Evolutionary conservation across 164 flowering plant genomes (phyloP), one percentile per base, ranked within the genome.

Genomic region (Vitis riparia): DNA sequence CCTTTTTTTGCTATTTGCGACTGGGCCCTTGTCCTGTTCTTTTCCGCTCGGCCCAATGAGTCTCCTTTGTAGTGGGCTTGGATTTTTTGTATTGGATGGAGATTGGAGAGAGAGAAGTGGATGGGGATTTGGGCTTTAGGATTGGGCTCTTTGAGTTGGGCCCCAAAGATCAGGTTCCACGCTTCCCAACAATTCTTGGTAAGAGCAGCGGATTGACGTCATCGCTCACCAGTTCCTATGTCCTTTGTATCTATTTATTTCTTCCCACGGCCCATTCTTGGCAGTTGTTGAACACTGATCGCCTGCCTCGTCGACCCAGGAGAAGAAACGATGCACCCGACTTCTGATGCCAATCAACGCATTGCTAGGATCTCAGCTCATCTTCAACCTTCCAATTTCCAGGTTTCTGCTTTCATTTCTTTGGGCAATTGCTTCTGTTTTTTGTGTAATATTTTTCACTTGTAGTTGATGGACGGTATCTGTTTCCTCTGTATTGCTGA

Each of bases 351-450:
- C 47, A 83, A 69, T 57, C 92, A 82, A 51, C 90, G 98, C 15
- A 85, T 94, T 72, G 91, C 95, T 1, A 83, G 87, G 77, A 84
- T 94, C 72, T 76, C 91, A 32, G 92, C 94, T 71, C 98, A 94
- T 76, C 89, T 94, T 44, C 73, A 81, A 52, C 97, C 98, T 72
- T 82, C 90, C 0, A 76, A 72, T 75, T 71, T 66, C 71, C 83
- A 85, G 89, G 94, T 87, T 62, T 64, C 11, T 63, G 29, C 30
- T 52, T 50, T 11, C 55, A 29, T 59, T 5, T 30, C 10, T 51
- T 1, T 57, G n/a, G 0, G 51, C 37, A 29, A 16, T 7, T 9
- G 23, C 16, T 30, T 17, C 11, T 6, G 9, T 14, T 44, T 23
- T 3, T 47, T 49, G 53, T 15, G 50, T 2, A 8, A 51, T 48